Base-by-base conservation (phyloP, 305 asterid species). In the Rubia tinctorum region DNA sequence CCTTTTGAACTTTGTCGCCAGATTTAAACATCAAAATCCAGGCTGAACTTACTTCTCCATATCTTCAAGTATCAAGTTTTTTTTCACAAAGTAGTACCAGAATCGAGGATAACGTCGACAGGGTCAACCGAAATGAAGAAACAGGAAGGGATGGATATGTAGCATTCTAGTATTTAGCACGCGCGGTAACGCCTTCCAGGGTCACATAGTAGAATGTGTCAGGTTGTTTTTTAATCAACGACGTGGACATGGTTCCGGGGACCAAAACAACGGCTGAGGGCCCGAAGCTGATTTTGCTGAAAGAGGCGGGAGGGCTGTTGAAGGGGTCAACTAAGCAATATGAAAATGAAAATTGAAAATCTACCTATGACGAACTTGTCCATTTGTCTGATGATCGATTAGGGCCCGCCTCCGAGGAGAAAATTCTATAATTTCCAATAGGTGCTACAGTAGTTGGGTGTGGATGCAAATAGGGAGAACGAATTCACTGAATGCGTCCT, bases 261-360 rank as follows among this genome's bases (percentile, higher is more conserved):
- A n/a, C n/a, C n/a, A n/a, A 39, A 7, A 89, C 86, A 0, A 70
- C 15, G 0, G 89, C 87, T 1, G 60, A 3, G 5, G 51, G 23
- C 1, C 95, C 95, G 10, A 90, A 88, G 3, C 79, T 90, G 9
- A 90, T 83, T 66, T 74, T 85, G 81, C 94, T 87, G 0, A 83
- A 15, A 12, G 59, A 51, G 66, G 2, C 80, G 72, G 3, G 85
- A 27, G 1, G 4, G 13, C 0, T 73, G 12, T 13, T 1, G 64
- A 1, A 72, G 20, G 17, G 82, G 78, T 6, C 10, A 8, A 80
- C 71, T 30, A 86, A 77, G 66, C 88, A 86, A 23, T 86, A 86
- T n/a, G n/a, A n/a, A n/a, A n/a, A n/a, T n/a, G n/a, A n/a, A n/a
- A n/a, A n/a, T n/a, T 1, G 90, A 81, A 53, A 86, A 86, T 62